phyloP scores from a whole-genome alignment of 73 alveolate genomes.

The Strombidium stylifer region DNA sequence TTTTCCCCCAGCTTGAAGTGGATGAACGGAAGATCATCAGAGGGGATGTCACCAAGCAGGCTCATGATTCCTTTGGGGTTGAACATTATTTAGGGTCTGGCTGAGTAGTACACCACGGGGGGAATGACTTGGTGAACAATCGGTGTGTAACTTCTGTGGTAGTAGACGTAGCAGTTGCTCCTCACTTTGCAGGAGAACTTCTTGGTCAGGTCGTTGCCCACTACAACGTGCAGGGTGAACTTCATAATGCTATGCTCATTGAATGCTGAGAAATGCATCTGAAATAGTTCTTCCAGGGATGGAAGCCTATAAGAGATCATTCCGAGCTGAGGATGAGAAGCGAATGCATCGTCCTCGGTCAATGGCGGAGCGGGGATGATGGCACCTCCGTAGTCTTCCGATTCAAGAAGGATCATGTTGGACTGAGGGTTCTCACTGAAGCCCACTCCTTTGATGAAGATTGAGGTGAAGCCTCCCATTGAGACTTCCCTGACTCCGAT shows the following conservation, averaged over 20 bases:
- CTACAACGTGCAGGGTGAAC: background rate
- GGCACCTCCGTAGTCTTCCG: too few species aligned
- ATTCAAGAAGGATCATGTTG: too few species aligned
- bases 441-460: too few species aligned
- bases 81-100: background rate
- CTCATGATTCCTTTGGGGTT: conserved; percentile 14
- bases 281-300: background rate
- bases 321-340: background rate
- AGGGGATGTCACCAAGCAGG: too few species aligned
- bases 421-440: too few species aligned
- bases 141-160: conserved; percentile 10
- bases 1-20: background rate
- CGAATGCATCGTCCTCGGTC: conserved; percentile 28
- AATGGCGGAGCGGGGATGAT: too few species aligned
- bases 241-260: background rate
- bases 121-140: background rate
- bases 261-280: background rate
- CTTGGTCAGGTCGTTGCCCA: background rate
- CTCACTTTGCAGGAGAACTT: background rate
- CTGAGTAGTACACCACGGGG: conserved; percentile 7
- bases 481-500: too few species aligned
- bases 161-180: background rate
- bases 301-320: conserved; percentile 11
- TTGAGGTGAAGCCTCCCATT: too few species aligned
- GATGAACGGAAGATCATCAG: background rate